Evolutionary conservation across 495 filamentous ascomycete genomes (phyloP).

Genomic region (Hypomontagnella submonticulosa): DNA sequence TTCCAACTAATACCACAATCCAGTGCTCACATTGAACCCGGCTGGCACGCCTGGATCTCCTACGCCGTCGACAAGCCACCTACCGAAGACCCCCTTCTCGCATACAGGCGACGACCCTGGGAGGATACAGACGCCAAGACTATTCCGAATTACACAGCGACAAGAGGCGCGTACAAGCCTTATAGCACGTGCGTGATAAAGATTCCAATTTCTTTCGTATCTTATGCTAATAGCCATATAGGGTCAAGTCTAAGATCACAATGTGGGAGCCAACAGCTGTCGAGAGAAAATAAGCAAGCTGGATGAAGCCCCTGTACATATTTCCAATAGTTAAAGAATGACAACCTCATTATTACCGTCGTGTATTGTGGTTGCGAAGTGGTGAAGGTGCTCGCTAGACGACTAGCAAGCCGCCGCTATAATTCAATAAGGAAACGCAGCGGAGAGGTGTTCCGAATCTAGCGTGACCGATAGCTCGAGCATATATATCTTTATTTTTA

Average conservation of each 20-base stretch:
- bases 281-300: conserved; percentile 46
- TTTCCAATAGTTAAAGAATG: not conserved
- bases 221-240: conserved; percentile 32
- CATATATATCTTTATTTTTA: too few relatives aligned
- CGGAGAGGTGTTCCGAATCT: too few relatives aligned
- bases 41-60: conserved; percentile 98
- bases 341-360: not conserved
- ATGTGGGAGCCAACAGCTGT: conserved; percentile 58
- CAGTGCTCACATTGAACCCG: conserved; percentile 88
- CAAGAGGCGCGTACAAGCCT: conserved; percentile 83
- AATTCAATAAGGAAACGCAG: too few relatives aligned
- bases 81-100: conserved; percentile 74
- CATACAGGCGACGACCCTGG: conserved; percentile 74
- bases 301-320: conserved; percentile 29
- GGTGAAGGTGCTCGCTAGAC: not conserved
- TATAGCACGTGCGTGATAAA: conserved; percentile 84
- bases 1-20: conserved; percentile 21
- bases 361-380: too few relatives aligned
- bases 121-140: conserved; percentile 72
- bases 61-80: conserved; percentile 93
- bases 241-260: conserved; percentile 58
- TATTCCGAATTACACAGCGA: conserved; percentile 76
- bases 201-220: not conserved
- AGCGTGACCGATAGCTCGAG: too few relatives aligned
- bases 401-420: not conserved